These are phyloP conservation scores for Kodamaea neixiangensis DNA, from an alignment of 805 yeast genomes.

Conservation along the genomic window DNA sequence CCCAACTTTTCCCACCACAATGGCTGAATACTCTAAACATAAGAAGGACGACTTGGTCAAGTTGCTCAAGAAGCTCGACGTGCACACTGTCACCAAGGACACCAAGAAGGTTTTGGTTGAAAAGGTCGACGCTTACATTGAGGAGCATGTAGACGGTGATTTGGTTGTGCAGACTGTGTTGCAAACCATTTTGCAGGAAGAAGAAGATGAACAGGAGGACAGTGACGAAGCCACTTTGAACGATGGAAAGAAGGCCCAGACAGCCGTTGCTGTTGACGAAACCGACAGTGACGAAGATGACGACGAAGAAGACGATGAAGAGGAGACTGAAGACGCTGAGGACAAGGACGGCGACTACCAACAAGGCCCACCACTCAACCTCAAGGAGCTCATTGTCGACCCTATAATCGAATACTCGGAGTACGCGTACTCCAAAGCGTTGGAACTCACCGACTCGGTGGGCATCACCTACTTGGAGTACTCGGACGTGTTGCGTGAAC, in stretches of 20 bases:
- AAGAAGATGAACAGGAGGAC: conserved; percentile 22
- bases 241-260: conserved; percentile 6
- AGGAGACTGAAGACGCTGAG: conserved; percentile 34
- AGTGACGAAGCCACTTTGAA: conserved; percentile 7
- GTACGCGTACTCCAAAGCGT: conserved; percentile 22
- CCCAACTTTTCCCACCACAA: conserved; percentile 12
- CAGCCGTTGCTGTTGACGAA: conserved; percentile 12
- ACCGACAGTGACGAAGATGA: conserved; percentile 22
- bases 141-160: conserved; percentile 24
- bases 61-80: conserved; percentile 37
- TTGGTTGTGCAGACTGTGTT: conserved; percentile 18
- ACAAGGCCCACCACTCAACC: conserved; percentile 41
- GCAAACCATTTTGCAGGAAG: conserved; percentile 20
- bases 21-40: conserved; percentile 29
- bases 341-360: conserved; percentile 38
- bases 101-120: conserved; percentile 44
- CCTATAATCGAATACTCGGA: conserved; percentile 37
- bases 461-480: conserved; percentile 38
- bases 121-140: conserved; percentile 34
- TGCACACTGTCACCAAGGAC: conserved; percentile 37
- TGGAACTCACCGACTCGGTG: conserved; percentile 34
- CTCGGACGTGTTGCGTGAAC: conserved; percentile 41
- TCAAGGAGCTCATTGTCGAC: conserved; percentile 40
- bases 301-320: conserved; percentile 21
- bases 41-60: conserved; percentile 44